Evolutionary conservation across 2,329 filamentous ascomycete species (phyloP).

Genomic region (Colletotrichum liaoningense): DNA sequence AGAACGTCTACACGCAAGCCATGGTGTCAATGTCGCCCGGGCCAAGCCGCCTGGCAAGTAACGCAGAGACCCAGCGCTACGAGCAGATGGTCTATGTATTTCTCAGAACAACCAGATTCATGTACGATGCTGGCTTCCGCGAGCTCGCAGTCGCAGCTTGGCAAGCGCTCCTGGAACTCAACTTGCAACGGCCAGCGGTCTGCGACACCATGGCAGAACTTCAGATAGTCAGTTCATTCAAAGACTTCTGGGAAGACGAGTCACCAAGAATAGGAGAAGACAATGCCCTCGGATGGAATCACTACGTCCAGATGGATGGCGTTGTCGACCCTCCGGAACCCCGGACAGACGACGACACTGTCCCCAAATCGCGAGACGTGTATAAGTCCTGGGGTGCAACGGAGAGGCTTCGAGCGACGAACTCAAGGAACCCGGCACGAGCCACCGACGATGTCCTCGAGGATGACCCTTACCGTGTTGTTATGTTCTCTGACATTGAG

Average conservation of each 20-base stretch:
- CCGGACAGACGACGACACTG: conserved; percentile 38
- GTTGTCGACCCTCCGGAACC: conserved; percentile 55
- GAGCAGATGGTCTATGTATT: conserved; percentile 75
- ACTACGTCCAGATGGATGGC: conserved; percentile 54
- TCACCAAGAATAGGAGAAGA: conserved; percentile 81
- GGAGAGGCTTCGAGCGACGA: conserved; percentile 63
- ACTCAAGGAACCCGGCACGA: conserved; percentile 73
- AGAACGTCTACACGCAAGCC: conserved; percentile 3
- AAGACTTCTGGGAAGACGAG: conserved; percentile 90
- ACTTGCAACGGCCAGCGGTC: conserved; percentile 66
- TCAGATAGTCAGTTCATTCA: conserved; percentile 58
- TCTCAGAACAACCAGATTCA: conserved; percentile 77
- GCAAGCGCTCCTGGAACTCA: conserved; percentile 84
- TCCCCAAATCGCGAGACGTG: conserved; percentile 50
- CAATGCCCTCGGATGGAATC: conserved; percentile 76
- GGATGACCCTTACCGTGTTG: conserved; percentile 84
- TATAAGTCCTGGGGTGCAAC: conserved; percentile 63
- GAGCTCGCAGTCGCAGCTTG: conserved; percentile 84
- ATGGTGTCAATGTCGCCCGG: conserved; percentile 21
- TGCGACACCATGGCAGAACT: conserved; percentile 38
- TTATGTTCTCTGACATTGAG: conserved; percentile 82
- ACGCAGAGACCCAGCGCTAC: conserved; percentile 38
- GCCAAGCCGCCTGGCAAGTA: neutral
- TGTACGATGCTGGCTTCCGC: conserved; percentile 80
- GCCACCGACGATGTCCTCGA: conserved; percentile 80